phyloP scores from a whole-genome alignment of 2,329 filamentous ascomycete genomes.

The Exophiala mesophila region DNA sequence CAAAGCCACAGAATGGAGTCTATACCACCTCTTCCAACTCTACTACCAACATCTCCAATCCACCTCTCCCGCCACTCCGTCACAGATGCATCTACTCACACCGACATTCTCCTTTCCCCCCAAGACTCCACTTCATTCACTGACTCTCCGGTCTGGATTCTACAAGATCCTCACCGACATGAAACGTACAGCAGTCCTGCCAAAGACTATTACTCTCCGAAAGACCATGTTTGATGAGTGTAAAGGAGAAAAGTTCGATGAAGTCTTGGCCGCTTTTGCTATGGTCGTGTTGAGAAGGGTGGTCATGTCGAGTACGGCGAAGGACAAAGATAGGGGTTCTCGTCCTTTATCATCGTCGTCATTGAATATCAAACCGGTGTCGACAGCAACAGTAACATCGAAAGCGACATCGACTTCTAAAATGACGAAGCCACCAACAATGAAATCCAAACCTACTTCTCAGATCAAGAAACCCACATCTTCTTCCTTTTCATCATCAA shows the following conservation, averaged over 20 bases:
- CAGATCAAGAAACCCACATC: not conserved
- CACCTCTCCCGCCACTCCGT: slow-evolving; percentile 55
- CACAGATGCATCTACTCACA: not conserved
- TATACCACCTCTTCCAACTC: slow-evolving; percentile 79
- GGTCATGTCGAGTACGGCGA: not conserved
- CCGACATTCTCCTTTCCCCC: slow-evolving; percentile 68
- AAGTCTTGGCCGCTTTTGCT: slow-evolving; percentile 78
- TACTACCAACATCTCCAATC: slow-evolving; percentile 80
- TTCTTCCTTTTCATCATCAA: not conserved
- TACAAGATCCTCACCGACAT: slow-evolving; percentile 75
- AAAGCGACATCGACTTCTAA: no score
- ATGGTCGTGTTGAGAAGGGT: slow-evolving; percentile 71
- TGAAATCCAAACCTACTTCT: not conserved
- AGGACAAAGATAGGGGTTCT: no score
- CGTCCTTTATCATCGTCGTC: not conserved
- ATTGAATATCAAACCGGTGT: slow-evolving; percentile 1
- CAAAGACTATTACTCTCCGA: slow-evolving; percentile 72
- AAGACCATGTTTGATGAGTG: slow-evolving; percentile 98
- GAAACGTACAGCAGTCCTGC: slow-evolving; percentile 81
- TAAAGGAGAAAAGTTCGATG: slow-evolving; percentile 83
- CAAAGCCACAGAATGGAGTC: slow-evolving; percentile 77
- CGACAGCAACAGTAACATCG: not conserved
- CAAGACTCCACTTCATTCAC: slow-evolving; percentile 79
- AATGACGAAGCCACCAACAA: slow-evolving; percentile 2
- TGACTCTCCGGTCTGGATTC: slow-evolving; percentile 80